Percentiles rank a stretch among this genome's conserved stretches.
Conservation (phyloP, 75 land plant genomes). For the Sequoiadendron giganteum region DNA sequence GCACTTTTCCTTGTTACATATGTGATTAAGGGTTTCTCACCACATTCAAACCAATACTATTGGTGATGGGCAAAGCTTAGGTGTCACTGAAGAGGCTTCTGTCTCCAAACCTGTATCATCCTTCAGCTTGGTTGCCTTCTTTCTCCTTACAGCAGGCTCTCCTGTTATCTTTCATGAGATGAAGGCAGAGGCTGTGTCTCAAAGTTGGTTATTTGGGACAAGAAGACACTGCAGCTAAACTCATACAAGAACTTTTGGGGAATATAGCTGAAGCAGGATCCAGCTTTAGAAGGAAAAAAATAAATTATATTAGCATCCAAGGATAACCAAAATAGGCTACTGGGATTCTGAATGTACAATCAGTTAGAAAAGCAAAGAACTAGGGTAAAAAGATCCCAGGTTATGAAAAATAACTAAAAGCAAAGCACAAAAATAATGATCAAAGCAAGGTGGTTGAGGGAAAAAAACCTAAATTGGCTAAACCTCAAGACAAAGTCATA, state of each 20-base stretch:
- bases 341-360: background rate
- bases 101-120: background rate
- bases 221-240: background rate
- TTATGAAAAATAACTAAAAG: background rate
- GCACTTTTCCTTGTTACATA: no score
- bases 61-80: background rate
- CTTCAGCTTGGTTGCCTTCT: background rate
- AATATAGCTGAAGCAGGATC: background rate
- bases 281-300: background rate
- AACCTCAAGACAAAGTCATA: background rate
- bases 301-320: background rate
- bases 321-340: background rate
- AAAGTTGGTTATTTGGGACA: background rate
- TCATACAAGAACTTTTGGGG: background rate
- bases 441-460: background rate
- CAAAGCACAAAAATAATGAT: background rate
- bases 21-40: no score
- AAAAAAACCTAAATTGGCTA: background rate
- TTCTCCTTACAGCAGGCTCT: background rate
- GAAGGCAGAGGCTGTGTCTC: background rate
- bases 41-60: no score
- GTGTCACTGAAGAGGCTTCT: background rate
- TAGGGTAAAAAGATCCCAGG: background rate
- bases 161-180: background rate
- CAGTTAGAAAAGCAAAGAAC: background rate